A percentile compares a stretch with the other conserved stretches of the same genome.
Evolutionary conservation across 164 flowering plant species (phyloP).

Genomic region (Houttuynia cordata): DNA sequence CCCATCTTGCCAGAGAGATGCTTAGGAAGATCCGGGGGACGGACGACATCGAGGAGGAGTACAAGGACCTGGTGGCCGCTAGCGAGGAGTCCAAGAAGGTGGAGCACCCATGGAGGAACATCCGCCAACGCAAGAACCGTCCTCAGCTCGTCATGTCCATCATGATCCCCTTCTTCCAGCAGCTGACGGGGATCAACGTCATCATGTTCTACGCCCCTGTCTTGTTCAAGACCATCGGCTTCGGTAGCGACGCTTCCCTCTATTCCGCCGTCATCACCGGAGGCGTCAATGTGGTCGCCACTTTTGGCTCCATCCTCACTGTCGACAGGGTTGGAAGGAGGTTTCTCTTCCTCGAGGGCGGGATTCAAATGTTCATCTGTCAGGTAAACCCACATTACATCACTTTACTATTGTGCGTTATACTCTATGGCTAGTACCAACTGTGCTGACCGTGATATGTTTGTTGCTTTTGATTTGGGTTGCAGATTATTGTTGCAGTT

Average conservation of each 20-base stretch:
- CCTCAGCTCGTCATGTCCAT: conserved; percentile 22
- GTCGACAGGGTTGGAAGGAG: conserved; percentile 18
- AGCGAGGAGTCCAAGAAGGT: conserved; percentile 14
- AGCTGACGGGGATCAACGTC: conserved; percentile 21
- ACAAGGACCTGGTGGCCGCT: conserved; percentile 12
- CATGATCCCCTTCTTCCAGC: conserved; percentile 21
- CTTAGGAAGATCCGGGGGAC: conserved; percentile 20
- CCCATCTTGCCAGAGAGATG: conserved; percentile 10
- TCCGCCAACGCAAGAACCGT: conserved; percentile 10
- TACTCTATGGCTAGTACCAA: no score
- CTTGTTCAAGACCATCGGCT: conserved; percentile 19
- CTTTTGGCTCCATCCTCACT: conserved; percentile 9
- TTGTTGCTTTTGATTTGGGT: neutral
- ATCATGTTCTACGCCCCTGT: conserved; percentile 28
- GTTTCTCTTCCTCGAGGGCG: conserved; percentile 19
- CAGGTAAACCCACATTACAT: conserved; percentile 12
- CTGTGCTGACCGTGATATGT: neutral
- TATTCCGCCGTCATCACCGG: conserved; percentile 20
- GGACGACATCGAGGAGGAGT: conserved; percentile 15
- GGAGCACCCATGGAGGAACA: conserved; percentile 20
- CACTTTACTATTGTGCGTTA: no score
- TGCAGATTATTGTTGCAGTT: conserved; percentile 10
- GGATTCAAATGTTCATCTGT: conserved; percentile 19
- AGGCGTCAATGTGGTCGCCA: conserved; percentile 17
- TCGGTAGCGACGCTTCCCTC: conserved; percentile 15